These are phyloP conservation scores for Vitis cinerea DNA, from an alignment of 164 flowering plant species.

Conservation along the genomic window DNA sequence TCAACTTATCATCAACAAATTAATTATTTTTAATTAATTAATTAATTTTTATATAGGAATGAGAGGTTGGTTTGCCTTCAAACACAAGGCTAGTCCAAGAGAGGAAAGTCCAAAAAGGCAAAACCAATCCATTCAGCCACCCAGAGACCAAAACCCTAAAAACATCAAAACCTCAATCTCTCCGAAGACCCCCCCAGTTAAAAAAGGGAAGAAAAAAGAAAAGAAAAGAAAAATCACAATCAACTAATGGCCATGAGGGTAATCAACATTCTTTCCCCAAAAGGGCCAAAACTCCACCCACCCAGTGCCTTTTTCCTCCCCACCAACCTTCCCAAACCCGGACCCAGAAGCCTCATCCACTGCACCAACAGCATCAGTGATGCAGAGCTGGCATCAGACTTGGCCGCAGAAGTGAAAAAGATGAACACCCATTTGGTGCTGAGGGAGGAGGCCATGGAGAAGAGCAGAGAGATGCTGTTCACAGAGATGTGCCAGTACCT, in stretches of 20 bases:
- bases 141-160: not conserved
- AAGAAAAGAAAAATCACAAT: not conserved
- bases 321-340: conserved; percentile 1
- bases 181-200: not conserved
- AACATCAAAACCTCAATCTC: conserved; percentile 7
- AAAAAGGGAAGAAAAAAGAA: not conserved
- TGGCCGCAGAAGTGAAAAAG: conserved; percentile 43
- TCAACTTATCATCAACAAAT: no score
- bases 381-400: conserved; percentile 41
- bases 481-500: conserved; percentile 47
- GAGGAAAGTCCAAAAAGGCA: no score
- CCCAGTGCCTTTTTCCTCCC: not conserved
- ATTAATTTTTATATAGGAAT: no score
- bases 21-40: no score
- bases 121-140: not conserved
- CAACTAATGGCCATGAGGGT: conserved; percentile 32
- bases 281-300: not conserved
- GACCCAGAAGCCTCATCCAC: conserved; percentile 17
- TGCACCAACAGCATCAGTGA: conserved; percentile 38
- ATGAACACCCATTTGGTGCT: conserved; percentile 30
- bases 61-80: no score
- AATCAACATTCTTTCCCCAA: conserved; percentile 15
- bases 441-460: conserved; percentile 63
- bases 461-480: conserved; percentile 62
- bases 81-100: no score